A percentile compares a stretch with the other conserved stretches of the same genome.
These are phyloP conservation scores for Diphasiastrum complanatum DNA, from an alignment of 83 land plant genomes.

Conservation along the genomic window DNA sequence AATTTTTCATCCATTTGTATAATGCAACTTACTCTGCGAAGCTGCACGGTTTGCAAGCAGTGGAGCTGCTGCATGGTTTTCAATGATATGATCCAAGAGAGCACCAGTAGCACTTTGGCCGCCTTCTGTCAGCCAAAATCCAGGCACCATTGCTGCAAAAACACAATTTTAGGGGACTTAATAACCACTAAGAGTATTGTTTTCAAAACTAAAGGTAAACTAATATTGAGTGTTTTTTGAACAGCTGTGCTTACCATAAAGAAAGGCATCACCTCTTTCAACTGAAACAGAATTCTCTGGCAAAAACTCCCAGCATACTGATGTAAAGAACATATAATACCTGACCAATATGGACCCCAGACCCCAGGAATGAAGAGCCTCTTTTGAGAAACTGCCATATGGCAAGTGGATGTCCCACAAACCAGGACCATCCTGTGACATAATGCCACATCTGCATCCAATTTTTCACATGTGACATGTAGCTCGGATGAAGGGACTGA, in stretches of 20 bases:
- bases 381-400: slow-evolving; percentile 74
- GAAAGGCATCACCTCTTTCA: too few relatives aligned
- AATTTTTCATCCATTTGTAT: background rate
- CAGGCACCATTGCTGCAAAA: slow-evolving; percentile 83
- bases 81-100: slow-evolving; percentile 67
- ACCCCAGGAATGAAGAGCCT: slow-evolving; percentile 93
- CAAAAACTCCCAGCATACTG: too few relatives aligned
- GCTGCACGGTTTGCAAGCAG: slow-evolving; percentile 81
- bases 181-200: background rate
- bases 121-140: slow-evolving; percentile 94
- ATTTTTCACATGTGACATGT: too few relatives aligned
- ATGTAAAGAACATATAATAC: slow-evolving; percentile 27
- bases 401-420: slow-evolving; percentile 97
- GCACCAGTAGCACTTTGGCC: slow-evolving; percentile 99
- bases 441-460: slow-evolving; percentile 39
- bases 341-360: slow-evolving; percentile 99
- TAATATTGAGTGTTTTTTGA: too few relatives aligned
- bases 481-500: too few relatives aligned
- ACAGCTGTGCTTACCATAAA: too few relatives aligned
- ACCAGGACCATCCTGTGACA: slow-evolving; percentile 85
- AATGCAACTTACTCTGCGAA: slow-evolving; percentile 43
- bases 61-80: slow-evolving; percentile 75
- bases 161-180: background rate
- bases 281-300: too few relatives aligned
- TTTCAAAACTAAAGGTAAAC: background rate